Base-by-base conservation (phyloP, 2,329 filamentous ascomycete species). In the Karstenula rhodostoma region DNA sequence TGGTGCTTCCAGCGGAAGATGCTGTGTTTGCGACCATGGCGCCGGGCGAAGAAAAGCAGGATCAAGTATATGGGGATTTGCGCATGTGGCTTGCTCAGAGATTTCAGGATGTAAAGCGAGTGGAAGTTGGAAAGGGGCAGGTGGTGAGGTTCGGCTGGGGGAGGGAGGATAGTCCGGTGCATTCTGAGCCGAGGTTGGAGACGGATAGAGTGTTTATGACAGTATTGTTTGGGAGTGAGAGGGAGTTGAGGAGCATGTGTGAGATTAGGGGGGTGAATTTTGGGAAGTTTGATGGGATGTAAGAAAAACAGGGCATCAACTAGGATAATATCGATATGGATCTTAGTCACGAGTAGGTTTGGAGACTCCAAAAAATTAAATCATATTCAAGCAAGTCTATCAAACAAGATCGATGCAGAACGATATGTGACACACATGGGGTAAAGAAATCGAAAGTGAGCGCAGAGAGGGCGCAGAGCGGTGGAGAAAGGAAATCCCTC, bases 181-280 rank as follows among this genome's bases (percentile, higher is more conserved):
- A 63, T 57, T 61, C 55, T 5, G 61, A 63, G 51, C 61, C 61
- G n/a, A 32, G 59, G 22, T 15, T 61, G 7, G 22, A 27, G 10
- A n/a, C 27, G 25, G 62, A 61, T 32, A 46, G 62, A 44, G 62
- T 64, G 22, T 62, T 64, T 50, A 40, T 64, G 56, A 59, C 59
- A 29, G 59, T 64, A 27, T 7, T 64, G 23, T 61, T 33, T 57
- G 61, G 58, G 13, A 63, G 61, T 42, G 56, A 58, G 35, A 27
- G 15, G 3, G 61, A 63, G 42, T 9, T 60, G 43, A 22, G 43
- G 19, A 46, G 48, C 22, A 57, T 62, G 60, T 57, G 55, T 46
- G 50, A 58, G n/a, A 48, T 27, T 33, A 61, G 59, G 23, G 25
- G 10, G 19, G 55, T 15, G 2, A 49, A 54, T 15, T 55, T 46